Conservation (phyloP, 345 rosid species). For the Gossypium thurberi region DNA sequence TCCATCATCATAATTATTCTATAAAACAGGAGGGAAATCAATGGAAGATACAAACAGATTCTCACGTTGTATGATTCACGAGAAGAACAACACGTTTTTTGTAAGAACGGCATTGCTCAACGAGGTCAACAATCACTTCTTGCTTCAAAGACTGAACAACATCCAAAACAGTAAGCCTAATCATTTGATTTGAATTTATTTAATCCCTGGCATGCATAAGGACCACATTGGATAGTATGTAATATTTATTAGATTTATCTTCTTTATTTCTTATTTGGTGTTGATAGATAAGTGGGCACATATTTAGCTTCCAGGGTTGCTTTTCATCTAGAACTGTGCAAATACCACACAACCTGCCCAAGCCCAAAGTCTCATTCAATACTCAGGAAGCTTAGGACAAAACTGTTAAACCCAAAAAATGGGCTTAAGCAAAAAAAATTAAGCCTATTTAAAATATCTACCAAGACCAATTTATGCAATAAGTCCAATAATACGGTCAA, state of each 20-base stretch:
- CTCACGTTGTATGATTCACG: constrained; percentile 69
- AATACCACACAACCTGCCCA: not conserved
- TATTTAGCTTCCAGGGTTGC: not conserved
- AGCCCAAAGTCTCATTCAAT: not conserved
- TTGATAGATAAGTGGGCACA: not conserved
- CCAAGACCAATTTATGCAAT: not conserved
- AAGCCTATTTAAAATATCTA: not conserved
- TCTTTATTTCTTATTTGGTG: not conserved
- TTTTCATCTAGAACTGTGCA: not conserved
- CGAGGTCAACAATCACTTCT: constrained; percentile 85
- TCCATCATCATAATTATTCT: constrained; percentile 18
- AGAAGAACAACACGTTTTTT: constrained; percentile 71
- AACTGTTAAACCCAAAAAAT: not conserved
- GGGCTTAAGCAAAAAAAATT: not conserved
- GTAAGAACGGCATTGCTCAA: constrained; percentile 82
- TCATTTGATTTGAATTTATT: not conserved
- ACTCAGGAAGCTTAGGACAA: not conserved
- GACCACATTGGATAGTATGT: not conserved
- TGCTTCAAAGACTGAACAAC: constrained; percentile 66
- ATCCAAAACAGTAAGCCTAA: constrained; percentile 1
- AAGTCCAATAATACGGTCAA: not conserved
- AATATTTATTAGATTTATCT: not conserved
- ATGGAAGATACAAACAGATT: constrained; percentile 6
- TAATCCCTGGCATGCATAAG: not conserved
- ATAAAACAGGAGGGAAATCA: constrained; percentile 4